Base-by-base conservation (phyloP, 2,329 filamentous ascomycete genomes). In the Hypoxylon sp. region DNA sequence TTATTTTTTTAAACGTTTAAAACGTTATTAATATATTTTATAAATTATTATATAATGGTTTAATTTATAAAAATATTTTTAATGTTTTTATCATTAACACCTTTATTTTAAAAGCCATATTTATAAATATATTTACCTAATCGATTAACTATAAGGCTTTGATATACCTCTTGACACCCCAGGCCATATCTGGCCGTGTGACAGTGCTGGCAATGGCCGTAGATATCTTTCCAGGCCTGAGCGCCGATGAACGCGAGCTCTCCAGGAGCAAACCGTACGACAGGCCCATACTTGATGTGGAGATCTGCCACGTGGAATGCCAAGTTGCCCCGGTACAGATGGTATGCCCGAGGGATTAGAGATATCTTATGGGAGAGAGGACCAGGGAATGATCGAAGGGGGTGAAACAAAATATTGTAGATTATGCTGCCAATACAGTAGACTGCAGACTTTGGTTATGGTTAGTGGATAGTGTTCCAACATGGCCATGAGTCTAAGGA, bases 331-430 rank as follows among this genome's bases (percentile, higher is more conserved):
- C 17, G 40, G 47, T n/a, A 58, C 17, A 48, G 42, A 18, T 15
- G 17, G 10, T 20, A 33, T 17, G 48, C 43, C 17, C 52, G 53
- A 18, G 10, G 17, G 3, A 24, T 3, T 13, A 33, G 4, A 33
- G 29, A 33, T 9, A 33, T 33, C 10, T n/a, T 9, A n/a, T 33
- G 29, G 2, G 20, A 23, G 2, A 62, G 29, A 1, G 61, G 61
- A 9, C 58, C 58, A 5, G 61, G 61, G 40, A 37, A 64, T 2
- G 37, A 37, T 7, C 49, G 21, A 4, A 64, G 41, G 3, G 61
- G 61, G 15, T 62, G 58, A 8, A 61, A 31, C 40, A 57, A 51
- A 8, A 55, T 5, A 41, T 60, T 60, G 43, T 57, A 60, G 13
- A 60, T n/a, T n/a, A n/a, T n/a, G n/a, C n/a, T n/a, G n/a, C n/a